A percentile compares a stretch with the other conserved stretches of the same genome.
phyloP scores from a whole-genome alignment of 257 asterid genomes.

The Rhazya stricta region DNA sequence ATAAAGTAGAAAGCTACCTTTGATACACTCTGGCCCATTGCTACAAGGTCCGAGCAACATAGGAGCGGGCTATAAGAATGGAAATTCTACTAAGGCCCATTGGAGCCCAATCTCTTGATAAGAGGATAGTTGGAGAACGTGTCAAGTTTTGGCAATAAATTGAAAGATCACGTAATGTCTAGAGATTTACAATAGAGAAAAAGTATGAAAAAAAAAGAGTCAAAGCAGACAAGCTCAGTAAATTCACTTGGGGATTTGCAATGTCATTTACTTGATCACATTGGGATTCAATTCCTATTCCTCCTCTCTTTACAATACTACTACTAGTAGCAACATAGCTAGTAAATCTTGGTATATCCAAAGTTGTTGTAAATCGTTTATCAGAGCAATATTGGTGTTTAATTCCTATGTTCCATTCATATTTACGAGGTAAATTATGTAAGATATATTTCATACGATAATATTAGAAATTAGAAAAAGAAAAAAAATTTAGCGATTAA shows the following conservation, averaged over 20 bases:
- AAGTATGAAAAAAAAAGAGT: neutral
- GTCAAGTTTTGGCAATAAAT: constrained; percentile 14
- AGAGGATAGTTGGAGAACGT: neutral
- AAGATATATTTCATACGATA: no score
- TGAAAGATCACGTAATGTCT: neutral
- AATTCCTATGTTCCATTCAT: no score
- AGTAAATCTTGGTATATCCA: no score
- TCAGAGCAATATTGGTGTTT: no score
- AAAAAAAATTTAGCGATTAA: no score
- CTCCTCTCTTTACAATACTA: neutral
- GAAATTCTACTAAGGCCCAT: no score
- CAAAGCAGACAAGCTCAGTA: constrained; percentile 20
- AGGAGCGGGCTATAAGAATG: neutral
- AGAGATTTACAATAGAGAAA: constrained; percentile 22
- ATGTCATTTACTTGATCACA: constrained; percentile 11
- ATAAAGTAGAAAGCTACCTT: neutral
- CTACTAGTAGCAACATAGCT: neutral
- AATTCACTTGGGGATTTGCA: constrained; percentile 30
- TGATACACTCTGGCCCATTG: neutral
- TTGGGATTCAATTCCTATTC: constrained; percentile 20
- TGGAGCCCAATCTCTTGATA: no score
- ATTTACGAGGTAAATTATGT: no score
- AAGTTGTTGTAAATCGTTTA: no score
- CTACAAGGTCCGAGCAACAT: neutral
- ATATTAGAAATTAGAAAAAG: no score